Percentiles rank a stretch among this genome's conserved stretches.
These are phyloP conservation scores for Claviceps humidiphila DNA, from an alignment of 2,329 filamentous ascomycete species.

Conservation along the genomic window DNA sequence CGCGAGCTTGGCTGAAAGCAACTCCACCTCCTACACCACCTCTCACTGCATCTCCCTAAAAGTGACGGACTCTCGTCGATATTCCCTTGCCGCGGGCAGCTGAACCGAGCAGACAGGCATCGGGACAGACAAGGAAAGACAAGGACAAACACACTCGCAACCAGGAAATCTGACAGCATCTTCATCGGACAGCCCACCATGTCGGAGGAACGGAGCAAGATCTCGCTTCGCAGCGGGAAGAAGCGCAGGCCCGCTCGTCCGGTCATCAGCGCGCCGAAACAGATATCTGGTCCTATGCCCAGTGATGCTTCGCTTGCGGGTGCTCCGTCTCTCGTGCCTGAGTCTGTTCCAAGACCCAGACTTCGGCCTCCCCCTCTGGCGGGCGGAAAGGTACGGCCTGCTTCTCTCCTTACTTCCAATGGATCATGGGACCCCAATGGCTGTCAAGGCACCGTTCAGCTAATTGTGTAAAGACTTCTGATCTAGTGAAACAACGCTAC, in stretches of 20 bases:
- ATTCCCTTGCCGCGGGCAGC: background rate
- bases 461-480: slow-evolving; percentile 41
- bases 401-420: background rate
- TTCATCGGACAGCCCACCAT: slow-evolving; percentile 23
- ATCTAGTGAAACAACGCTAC: slow-evolving; percentile 88
- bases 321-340: slow-evolving; percentile 11
- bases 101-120: background rate
- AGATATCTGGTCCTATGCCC: slow-evolving; percentile 48
- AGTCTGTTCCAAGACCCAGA: slow-evolving; percentile 24
- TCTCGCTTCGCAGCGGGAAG: slow-evolving; percentile 47
- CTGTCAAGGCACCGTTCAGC: slow-evolving; percentile 6
- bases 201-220: slow-evolving; percentile 49
- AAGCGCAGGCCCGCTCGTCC: slow-evolving; percentile 39
- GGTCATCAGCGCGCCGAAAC: slow-evolving; percentile 46
- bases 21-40: background rate
- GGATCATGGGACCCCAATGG: background rate
- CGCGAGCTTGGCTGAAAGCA: background rate
- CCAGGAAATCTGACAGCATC: background rate
- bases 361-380: slow-evolving; percentile 35
- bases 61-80: background rate
- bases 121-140: background rate
- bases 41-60: background rate
- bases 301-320: slow-evolving; percentile 30
- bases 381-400: slow-evolving; percentile 38
- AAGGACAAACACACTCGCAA: no score